Evolutionary conservation across 371 early-diverging fungal species (phyloP).

Genomic region (Mucor racemosus): DNA sequence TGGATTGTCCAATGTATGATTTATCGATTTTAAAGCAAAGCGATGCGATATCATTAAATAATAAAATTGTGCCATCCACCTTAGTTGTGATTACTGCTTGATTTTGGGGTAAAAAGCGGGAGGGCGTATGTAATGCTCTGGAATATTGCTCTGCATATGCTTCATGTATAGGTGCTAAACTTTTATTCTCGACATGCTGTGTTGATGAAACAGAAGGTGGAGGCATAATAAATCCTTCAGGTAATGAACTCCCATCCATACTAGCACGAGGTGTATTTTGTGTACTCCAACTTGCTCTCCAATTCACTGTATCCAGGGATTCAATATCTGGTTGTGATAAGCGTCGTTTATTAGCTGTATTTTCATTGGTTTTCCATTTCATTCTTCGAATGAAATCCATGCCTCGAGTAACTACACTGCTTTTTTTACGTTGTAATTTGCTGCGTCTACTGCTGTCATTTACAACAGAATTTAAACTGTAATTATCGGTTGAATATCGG

Average conservation of each 20-base stretch:
- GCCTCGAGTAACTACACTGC: constrained; percentile 18
- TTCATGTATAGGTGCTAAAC: constrained; percentile 32
- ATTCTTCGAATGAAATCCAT: constrained; percentile 23
- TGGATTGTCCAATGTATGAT: constrained; percentile 33
- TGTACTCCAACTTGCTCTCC: constrained; percentile 19
- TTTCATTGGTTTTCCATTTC: constrained; percentile 19
- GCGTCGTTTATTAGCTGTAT: not conserved
- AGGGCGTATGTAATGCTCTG: constrained; percentile 61
- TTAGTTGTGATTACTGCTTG: constrained; percentile 71
- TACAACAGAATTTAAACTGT: not conserved
- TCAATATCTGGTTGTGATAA: constrained; percentile 23
- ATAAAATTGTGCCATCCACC: constrained; percentile 48
- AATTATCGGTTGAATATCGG: constrained; percentile 9
- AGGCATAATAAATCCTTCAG: constrained; percentile 8
- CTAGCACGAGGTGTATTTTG: constrained; percentile 23
- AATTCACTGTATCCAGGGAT: not conserved
- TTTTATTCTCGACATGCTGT: not conserved
- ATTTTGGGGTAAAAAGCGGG: constrained; percentile 65
- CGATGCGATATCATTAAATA: constrained; percentile 61
- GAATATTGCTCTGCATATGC: constrained; percentile 33
- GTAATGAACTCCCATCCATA: constrained; percentile 9
- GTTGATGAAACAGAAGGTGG: not conserved
- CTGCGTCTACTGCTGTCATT: not conserved
- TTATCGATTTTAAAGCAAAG: constrained; percentile 33
- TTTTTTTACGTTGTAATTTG: constrained; percentile 15